phyloP scores from a whole-genome alignment of 1,284 basidiomycete genomes.

The Pholiota adiposa region DNA sequence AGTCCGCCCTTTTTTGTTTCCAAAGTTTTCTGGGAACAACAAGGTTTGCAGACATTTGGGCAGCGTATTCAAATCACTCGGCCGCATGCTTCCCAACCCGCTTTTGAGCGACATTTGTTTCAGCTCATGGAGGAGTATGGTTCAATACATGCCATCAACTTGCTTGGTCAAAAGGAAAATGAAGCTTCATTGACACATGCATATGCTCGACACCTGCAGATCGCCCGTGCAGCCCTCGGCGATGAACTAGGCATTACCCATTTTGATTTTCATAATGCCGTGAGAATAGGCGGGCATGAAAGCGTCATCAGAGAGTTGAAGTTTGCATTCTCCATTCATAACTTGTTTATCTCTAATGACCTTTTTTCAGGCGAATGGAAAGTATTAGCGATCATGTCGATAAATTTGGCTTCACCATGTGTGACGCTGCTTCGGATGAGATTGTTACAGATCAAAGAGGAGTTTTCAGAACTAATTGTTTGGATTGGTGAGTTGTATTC shows the following conservation, averaged over 20 bases:
- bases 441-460: slow-evolving; percentile 86
- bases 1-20: slow-evolving; percentile 1
- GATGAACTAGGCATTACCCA: slow-evolving; percentile 77
- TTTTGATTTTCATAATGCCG: slow-evolving; percentile 93
- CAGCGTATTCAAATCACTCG: slow-evolving; percentile 92
- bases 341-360: slow-evolving; percentile 17
- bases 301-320: slow-evolving; percentile 79
- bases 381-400: slow-evolving; percentile 72
- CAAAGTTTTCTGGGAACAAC: slow-evolving; percentile 97
- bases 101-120: slow-evolving; percentile 93
- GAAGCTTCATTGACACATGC: slow-evolving; percentile 85
- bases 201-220: slow-evolving; percentile 79
- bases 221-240: slow-evolving; percentile 59
- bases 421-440: slow-evolving; percentile 67
- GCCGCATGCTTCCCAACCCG: slow-evolving; percentile 94
- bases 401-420: slow-evolving; percentile 85
- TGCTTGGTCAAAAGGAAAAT: slow-evolving; percentile 90
- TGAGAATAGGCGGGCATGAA: slow-evolving; percentile 88
- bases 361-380: slow-evolving; percentile 55
- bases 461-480: slow-evolving; percentile 92
- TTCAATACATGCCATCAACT: slow-evolving; percentile 82
- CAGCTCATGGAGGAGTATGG: slow-evolving; percentile 86
- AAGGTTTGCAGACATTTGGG: slow-evolving; percentile 88
- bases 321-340: slow-evolving; percentile 38
- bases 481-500: slow-evolving; percentile 78